phyloP scores from a whole-genome alignment of 176 grass and related monocot species.

The Cenchrus fungigraminus region DNA sequence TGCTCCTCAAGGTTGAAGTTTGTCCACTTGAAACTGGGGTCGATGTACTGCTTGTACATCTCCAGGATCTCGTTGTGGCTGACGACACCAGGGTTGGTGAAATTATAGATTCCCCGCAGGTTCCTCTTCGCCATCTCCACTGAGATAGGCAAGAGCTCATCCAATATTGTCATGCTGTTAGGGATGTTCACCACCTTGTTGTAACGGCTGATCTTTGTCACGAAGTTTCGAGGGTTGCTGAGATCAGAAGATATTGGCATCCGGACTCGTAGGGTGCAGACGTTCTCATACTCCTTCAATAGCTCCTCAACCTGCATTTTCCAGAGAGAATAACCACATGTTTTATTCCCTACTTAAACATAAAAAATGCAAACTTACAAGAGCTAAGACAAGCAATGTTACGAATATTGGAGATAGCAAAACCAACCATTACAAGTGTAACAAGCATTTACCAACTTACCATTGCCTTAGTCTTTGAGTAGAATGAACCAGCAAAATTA shows the following conservation, averaged over 20 bases:
- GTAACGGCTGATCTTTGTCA: constrained; percentile 82
- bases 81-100: constrained; percentile 77
- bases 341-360: constrained; percentile 6
- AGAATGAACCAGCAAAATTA: constrained; percentile 79
- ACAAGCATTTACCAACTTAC: constrained; percentile 58
- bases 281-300: constrained; percentile 75
- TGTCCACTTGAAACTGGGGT: constrained; percentile 67
- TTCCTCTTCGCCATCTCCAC: constrained; percentile 80
- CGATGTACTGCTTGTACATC: constrained; percentile 70
- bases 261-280: constrained; percentile 70
- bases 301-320: constrained; percentile 75
- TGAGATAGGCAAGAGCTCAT: constrained; percentile 81
- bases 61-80: constrained; percentile 84
- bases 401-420: not conserved
- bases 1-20: constrained; percentile 86
- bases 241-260: constrained; percentile 88
- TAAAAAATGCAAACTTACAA: not conserved
- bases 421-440: not conserved
- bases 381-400: constrained; percentile 13
- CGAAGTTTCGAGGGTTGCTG: constrained; percentile 76
- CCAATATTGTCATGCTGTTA: constrained; percentile 82
- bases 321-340: constrained; percentile 18
- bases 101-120: constrained; percentile 75
- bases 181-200: constrained; percentile 85
- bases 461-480: constrained; percentile 88